Percentiles rank a stretch among this genome's conserved stretches.
These are phyloP conservation scores for Aspergillus felis DNA, from an alignment of 2,329 filamentous ascomycete species.

Conservation along the genomic window DNA sequence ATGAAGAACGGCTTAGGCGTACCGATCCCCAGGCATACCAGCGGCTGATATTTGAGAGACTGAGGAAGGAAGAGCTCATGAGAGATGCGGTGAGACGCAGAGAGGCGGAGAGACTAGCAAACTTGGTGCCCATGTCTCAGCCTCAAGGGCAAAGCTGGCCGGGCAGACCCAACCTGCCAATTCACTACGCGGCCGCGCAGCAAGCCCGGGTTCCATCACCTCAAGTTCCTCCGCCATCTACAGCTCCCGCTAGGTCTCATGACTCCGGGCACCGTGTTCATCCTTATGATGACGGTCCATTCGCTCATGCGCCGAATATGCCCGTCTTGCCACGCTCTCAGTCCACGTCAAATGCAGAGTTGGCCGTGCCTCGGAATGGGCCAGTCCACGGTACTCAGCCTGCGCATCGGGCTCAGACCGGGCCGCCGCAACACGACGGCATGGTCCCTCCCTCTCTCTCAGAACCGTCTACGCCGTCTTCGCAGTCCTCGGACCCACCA, in stretches of 20 bases:
- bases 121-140: neutral
- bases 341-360: neutral
- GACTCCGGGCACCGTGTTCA: neutral
- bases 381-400: neutral
- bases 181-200: neutral
- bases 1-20: slow-evolving; percentile 38
- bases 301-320: slow-evolving; percentile 15
- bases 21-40: slow-evolving; percentile 33
- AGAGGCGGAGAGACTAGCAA: neutral
- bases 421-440: neutral
- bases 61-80: neutral
- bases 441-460: neutral
- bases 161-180: neutral
- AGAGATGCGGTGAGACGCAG: neutral
- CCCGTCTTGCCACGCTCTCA: neutral
- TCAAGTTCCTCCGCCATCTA: neutral
- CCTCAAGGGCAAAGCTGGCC: neutral
- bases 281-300: slow-evolving; percentile 16
- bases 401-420: neutral
- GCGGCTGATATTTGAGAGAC: slow-evolving; percentile 18
- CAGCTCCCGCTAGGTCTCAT: neutral
- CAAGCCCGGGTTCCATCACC: neutral
- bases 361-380: neutral
- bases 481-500: neutral
- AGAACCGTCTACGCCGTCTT: neutral